Evolutionary conservation across 1,284 basidiomycete genomes (phyloP).

Genomic region (Malassezia yamatoensis): DNA sequence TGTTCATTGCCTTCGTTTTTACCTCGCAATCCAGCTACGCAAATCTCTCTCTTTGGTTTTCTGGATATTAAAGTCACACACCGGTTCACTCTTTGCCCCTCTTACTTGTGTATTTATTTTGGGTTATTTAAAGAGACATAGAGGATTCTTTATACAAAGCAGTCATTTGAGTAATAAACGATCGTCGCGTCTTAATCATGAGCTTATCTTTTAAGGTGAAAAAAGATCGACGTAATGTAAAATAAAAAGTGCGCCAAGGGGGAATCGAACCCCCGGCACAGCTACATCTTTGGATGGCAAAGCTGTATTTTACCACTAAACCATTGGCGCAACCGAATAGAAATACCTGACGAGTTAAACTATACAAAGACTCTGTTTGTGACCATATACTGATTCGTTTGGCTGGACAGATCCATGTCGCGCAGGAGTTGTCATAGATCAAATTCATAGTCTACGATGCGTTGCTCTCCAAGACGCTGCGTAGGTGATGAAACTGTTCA

Average conservation of each 20-base stretch:
- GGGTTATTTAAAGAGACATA: too few species aligned
- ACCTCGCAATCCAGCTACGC: not conserved
- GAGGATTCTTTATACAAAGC: too few species aligned
- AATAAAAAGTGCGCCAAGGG: constrained; percentile 20
- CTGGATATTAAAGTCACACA: not conserved
- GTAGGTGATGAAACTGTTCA: too few species aligned
- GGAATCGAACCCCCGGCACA: constrained; percentile 24
- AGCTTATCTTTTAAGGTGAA: too few species aligned
- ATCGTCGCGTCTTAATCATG: too few species aligned
- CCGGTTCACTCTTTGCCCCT: too few species aligned
- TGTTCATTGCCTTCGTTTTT: not conserved
- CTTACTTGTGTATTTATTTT: too few species aligned
- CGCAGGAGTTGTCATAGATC: not conserved
- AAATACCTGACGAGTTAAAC: too few species aligned
- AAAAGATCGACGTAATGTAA: not conserved
- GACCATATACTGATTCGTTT: too few species aligned
- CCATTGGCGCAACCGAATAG: constrained; percentile 20
- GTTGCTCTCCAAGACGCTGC: too few species aligned
- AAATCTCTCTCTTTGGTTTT: not conserved
- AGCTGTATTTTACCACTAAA: constrained; percentile 25
- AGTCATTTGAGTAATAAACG: too few species aligned
- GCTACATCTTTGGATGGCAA: constrained; percentile 19
- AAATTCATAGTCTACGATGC: not conserved
- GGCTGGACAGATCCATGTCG: not conserved
- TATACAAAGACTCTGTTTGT: too few species aligned